Conservation (phyloP, 192 early-diverging fungal species). For the Gamsiella multidivaricata region DNA sequence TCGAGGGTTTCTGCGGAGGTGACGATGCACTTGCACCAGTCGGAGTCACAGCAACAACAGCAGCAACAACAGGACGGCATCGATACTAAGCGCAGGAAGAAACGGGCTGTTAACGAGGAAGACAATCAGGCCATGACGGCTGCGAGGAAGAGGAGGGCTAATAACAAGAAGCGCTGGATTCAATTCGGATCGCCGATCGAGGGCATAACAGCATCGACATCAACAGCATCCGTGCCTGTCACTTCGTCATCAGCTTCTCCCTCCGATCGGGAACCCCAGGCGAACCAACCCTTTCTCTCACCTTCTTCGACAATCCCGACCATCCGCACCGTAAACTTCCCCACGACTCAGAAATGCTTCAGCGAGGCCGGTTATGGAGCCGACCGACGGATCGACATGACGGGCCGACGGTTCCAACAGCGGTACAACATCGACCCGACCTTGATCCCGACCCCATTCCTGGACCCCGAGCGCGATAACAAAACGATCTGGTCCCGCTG, state of each 20-base stretch:
- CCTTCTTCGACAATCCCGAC: neutral
- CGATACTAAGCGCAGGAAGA: too few relatives aligned
- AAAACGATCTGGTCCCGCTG: slow-evolving; percentile 35
- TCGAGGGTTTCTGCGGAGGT: neutral
- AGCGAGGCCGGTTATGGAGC: slow-evolving; percentile 30
- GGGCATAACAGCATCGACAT: neutral
- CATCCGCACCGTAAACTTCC: slow-evolving; percentile 4
- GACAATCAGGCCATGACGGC: neutral
- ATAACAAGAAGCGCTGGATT: slow-evolving; percentile 26
- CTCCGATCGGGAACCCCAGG: neutral
- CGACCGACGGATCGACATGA: slow-evolving; percentile 38
- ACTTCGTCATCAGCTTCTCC: neutral
- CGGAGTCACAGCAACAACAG: neutral
- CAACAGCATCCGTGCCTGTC: too few relatives aligned
- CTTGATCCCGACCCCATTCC: slow-evolving; percentile 29
- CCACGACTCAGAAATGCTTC: slow-evolving; percentile 25
- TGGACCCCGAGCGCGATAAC: slow-evolving; percentile 31
- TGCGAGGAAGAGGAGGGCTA: slow-evolving; percentile 5
- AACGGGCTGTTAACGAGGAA: neutral
- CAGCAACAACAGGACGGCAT: neutral
- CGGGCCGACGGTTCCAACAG: slow-evolving; percentile 34
- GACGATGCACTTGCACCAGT: neutral
- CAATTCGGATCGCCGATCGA: slow-evolving; percentile 14
- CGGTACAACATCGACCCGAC: slow-evolving; percentile 27
- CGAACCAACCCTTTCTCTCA: neutral